Base-by-base conservation (phyloP, 1,139 yeast genomes). In the Yarrowia galli region DNA sequence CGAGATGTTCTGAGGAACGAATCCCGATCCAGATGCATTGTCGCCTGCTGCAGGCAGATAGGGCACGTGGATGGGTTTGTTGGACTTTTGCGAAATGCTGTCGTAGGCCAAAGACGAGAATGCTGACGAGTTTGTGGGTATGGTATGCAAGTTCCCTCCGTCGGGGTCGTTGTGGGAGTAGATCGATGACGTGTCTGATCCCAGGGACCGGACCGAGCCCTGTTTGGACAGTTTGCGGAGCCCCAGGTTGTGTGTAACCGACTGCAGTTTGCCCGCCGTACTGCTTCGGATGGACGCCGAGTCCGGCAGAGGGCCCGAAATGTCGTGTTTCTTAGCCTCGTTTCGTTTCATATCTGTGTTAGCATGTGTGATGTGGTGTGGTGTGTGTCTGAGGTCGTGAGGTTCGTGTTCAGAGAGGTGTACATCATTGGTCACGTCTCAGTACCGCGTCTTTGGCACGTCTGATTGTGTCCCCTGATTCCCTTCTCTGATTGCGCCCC, bases 51-150 rank as follows among this genome's bases (percentile, higher is more conserved):
- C 74, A 4, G 75, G 75, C 22, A 74, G 67, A 60, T 74, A 71
- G 46, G 73, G 69, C 28, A 74, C 76, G 13, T 71, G 71, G 22
- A 74, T 72, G n/a, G 76, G 76, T 5, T 72, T 68, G 53, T 73
- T 73, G 16, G 74, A 69, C 48, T 69, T 71, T 9, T 74, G 49
- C 15, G 72, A 68, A n/a, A 73, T 73, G 42, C 73, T 70, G 28
- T 73, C 75, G 64, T 74, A 74, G 6, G 76, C 75, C 42, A 72
- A 66, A 13, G 73, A 67, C 20, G 72, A 68, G 38, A 70, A 65
- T 5, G 65, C 58, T 40, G 70, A 65, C 51, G 71, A 61, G 65
- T 28, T 64, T n/a, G 70, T 67, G 7, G 67, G 68, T 2, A 36
- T 58, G 46, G 69, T 61, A 38, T 67, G 49, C 56, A 58, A 16